Percentiles rank a stretch among this genome's conserved stretches.
Evolutionary conservation across 495 filamentous ascomycete genomes (phyloP).

Genomic region (Chaetomium fimeti): DNA sequence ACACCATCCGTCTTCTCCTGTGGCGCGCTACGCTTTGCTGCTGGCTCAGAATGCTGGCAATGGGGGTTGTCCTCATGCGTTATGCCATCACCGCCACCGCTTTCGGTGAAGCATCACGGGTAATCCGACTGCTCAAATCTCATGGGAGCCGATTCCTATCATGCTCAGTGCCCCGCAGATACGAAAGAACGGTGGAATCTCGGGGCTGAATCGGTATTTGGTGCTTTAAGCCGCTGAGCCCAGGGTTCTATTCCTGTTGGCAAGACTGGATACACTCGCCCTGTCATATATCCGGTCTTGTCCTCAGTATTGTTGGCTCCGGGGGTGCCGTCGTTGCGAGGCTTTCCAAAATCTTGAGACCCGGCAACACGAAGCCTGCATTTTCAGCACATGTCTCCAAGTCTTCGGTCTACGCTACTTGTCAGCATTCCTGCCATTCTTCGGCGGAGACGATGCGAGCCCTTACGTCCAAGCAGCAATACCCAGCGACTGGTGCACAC

Average conservation of each 20-base stretch:
- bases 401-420: conserved; percentile 37
- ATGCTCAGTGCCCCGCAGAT: too few species aligned
- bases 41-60: too few species aligned
- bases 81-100: too few species aligned
- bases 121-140: too few species aligned
- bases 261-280: neutral
- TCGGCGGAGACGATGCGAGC: neutral
- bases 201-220: neutral
- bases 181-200: too few species aligned
- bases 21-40: too few species aligned
- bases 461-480: conserved; percentile 44
- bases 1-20: too few species aligned
- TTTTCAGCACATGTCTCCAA: conserved; percentile 38
- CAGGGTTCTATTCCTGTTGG: neutral
- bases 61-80: too few species aligned
- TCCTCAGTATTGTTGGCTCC: neutral
- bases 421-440: conserved; percentile 15
- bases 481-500: conserved; percentile 45
- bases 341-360: neutral
- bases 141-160: too few species aligned
- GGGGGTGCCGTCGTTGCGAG: neutral
- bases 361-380: conserved; percentile 37
- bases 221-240: conserved; percentile 19
- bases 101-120: too few species aligned
- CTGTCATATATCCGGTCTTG: neutral